Percentiles rank a stretch among this genome's conserved stretches.
These are phyloP conservation scores for Talaromyces sp. DNA, from an alignment of 2,329 filamentous ascomycete species.

Conservation along the genomic window DNA sequence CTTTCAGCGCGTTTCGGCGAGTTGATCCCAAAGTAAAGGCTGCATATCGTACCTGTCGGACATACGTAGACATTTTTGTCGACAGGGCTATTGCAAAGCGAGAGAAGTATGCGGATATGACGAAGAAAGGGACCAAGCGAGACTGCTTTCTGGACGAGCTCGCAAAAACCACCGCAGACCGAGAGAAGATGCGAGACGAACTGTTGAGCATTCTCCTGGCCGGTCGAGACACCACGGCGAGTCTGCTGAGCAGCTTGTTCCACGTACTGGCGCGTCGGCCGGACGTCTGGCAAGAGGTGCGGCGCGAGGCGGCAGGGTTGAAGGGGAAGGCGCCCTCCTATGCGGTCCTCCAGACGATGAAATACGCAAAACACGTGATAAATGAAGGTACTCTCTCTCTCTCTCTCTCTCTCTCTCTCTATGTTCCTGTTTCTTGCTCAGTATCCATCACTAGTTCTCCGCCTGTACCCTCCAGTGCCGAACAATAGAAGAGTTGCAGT, in stretches of 20 bases:
- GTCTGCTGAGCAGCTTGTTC: constrained; percentile 31
- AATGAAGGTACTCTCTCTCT: no score
- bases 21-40: no score
- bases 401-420: no score
- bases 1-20: no score
- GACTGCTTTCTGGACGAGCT: constrained; percentile 44
- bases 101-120: constrained; percentile 43
- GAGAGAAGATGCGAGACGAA: constrained; percentile 44
- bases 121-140: background rate
- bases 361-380: background rate
- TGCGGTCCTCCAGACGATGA: background rate
- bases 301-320: background rate
- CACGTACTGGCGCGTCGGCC: constrained; percentile 33
- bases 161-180: constrained; percentile 41
- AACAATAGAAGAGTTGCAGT: constrained; percentile 25
- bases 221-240: constrained; percentile 49
- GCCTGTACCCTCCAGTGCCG: constrained; percentile 30
- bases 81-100: no score
- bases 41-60: no score
- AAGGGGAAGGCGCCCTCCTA: background rate
- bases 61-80: no score
- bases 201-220: constrained; percentile 50
- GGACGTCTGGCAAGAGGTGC: background rate
- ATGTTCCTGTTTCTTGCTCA: no score
- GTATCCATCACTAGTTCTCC: background rate